A percentile compares a stretch with the other conserved stretches of the same genome.
These are phyloP conservation scores for Nannochloropsis gaditana DNA, from an alignment of 108 stramenopile species.

Conservation along the genomic window DNA sequence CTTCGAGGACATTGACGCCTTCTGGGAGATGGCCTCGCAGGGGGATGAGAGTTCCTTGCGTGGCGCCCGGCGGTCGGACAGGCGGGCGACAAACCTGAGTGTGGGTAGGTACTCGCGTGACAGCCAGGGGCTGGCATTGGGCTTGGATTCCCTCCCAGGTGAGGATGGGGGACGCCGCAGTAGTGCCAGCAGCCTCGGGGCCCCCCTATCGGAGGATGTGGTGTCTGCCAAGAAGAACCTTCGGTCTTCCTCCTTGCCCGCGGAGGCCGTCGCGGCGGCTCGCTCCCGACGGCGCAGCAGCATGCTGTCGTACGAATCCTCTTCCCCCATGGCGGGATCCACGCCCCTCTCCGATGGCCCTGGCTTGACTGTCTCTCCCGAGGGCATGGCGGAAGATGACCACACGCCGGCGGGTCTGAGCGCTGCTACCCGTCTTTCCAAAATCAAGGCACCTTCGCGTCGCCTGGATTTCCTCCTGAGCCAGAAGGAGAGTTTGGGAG, in stretches of 20 bases:
- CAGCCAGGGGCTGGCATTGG: not conserved
- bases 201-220: not conserved
- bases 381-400: not conserved
- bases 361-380: not conserved
- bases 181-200: not conserved
- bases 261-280: conserved; percentile 2
- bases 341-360: not conserved
- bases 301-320: not conserved
- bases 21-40: conserved; percentile 32
- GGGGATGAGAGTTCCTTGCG: not conserved
- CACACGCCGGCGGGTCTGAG: not conserved
- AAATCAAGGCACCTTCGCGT: not conserved
- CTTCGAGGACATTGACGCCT: conserved; percentile 40
- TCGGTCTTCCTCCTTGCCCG: not conserved
- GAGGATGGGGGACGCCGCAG: not conserved
- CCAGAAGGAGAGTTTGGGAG: not conserved
- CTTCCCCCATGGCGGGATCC: not conserved
- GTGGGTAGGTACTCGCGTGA: conserved; percentile 5
- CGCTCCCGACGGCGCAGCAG: not conserved
- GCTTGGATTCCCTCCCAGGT: not conserved
- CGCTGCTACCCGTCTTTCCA: no score
- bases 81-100: not conserved
- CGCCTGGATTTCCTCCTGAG: not conserved
- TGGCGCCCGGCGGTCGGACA: not conserved
- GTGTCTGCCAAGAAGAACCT: not conserved